Evolutionary conservation across 768 basidiomycete species (phyloP).

Genomic region (Amanita brunnescens): DNA sequence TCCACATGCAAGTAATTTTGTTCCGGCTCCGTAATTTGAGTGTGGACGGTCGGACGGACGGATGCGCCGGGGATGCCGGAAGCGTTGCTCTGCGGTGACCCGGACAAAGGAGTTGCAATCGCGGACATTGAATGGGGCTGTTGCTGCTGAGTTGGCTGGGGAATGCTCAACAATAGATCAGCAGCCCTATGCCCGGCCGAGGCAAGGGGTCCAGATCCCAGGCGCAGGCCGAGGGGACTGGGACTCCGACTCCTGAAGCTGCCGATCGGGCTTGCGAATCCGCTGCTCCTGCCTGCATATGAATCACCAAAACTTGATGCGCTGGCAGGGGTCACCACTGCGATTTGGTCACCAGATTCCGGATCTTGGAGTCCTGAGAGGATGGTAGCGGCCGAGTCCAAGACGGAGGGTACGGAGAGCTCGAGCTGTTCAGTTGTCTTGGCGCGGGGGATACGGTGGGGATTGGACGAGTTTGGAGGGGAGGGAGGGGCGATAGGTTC

Average conservation of each 20-base stretch:
- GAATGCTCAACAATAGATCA: constrained; percentile 42
- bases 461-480: constrained; percentile 35
- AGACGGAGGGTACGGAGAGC: constrained; percentile 73
- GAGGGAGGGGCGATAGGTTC: constrained; percentile 47
- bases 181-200: constrained; percentile 22
- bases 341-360: constrained; percentile 47
- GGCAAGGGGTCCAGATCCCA: constrained; percentile 4
- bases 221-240: constrained; percentile 39
- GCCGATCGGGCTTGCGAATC: constrained; percentile 60
- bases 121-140: not conserved
- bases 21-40: not conserved
- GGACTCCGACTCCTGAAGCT: constrained; percentile 62
- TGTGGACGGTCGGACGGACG: constrained; percentile 2
- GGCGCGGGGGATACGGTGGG: constrained; percentile 66
- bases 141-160: constrained; percentile 12
- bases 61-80: not conserved
- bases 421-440: constrained; percentile 70
- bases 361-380: constrained; percentile 37
- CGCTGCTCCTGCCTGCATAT: constrained; percentile 29
- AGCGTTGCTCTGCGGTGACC: not conserved
- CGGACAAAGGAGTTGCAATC: not conserved
- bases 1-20: constrained; percentile 1
- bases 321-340: constrained; percentile 48
- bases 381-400: constrained; percentile 75
- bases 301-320: constrained; percentile 10